Evolutionary conservation across 305 asterid species (phyloP), one percentile per base, ranked within the genome.

Genomic region (Fraxinus floribunda): DNA sequence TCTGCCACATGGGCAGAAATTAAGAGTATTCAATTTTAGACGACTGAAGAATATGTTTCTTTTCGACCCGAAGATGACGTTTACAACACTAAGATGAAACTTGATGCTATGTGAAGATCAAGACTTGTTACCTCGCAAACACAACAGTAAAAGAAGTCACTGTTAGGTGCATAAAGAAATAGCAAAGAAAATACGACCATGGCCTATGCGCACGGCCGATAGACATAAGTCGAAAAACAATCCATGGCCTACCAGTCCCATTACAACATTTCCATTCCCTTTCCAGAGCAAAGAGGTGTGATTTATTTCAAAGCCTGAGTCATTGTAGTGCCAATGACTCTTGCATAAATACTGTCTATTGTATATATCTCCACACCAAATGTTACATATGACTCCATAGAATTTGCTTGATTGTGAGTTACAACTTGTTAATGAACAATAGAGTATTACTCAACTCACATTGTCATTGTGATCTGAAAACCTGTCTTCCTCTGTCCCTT

Each of bases 361-460:
- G 24, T 34, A 0, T 34, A 18, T 34, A 57, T 66, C 18, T 11
- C 29, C 77, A 35, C 15, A 73, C 24, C 29, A 5, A 76, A 7
- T 3, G 41, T 44, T 4, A 26, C 41, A 82, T 70, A 73, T 15
- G 57, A 22, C n/a, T 57, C 73, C 79, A 71, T 15, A 75, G 39
- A 35, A 1, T 13, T 30, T 75, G 74, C 20, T 35, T 24, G 34
- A n/a, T 32, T 18, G 10, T 26, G 35, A 46, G 79, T 41, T 46
- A 26, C 39, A 57, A 8, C 3, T 16, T 32, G 29, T 24, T 7
- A 38, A 39, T 78, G 49, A 44, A 75, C 55, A 77, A 38, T 60
- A 71, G 57, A 78, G 75, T 22, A 49, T 64, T 60, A 18, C 74
- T 62, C 77, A 79, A 29, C 78, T 78, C 77, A 79, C 87, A 80